Conservation (phyloP, 148 eudicot genomes). For the Fagopyrum tataricum region DNA sequence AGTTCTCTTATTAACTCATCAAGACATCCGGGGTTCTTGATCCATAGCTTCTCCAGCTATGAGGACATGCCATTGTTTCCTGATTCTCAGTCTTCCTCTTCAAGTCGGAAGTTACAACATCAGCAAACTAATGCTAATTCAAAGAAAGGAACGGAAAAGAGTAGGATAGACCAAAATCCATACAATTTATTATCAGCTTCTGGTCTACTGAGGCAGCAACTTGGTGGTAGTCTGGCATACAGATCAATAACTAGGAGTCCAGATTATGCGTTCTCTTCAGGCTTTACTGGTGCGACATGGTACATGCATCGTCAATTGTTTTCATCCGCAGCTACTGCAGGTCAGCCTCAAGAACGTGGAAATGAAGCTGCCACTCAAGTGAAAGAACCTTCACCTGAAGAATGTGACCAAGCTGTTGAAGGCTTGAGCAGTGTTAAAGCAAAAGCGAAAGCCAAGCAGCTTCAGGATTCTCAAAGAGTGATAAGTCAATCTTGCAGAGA, state of each 20-base stretch:
- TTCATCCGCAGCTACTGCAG: slow-evolving; percentile 43
- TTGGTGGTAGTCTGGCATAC: slow-evolving; percentile 23
- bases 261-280: slow-evolving; percentile 26
- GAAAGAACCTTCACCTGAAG: slow-evolving; percentile 81
- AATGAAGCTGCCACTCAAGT: slow-evolving; percentile 35
- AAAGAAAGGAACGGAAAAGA: slow-evolving; percentile 28
- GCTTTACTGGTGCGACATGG: slow-evolving; percentile 20
- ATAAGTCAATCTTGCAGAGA: slow-evolving; percentile 34
- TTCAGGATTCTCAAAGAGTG: slow-evolving; percentile 41
- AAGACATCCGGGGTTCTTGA: slow-evolving; percentile 24
- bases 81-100: slow-evolving; percentile 23
- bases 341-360: slow-evolving; percentile 36
- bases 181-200: slow-evolving; percentile 17
- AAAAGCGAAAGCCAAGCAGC: slow-evolving; percentile 58
- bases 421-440: slow-evolving; percentile 65
- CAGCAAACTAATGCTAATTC: slow-evolving; percentile 21
- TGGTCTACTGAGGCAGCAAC: slow-evolving; percentile 27
- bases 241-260: slow-evolving; percentile 20
- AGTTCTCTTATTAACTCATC: slow-evolving; percentile 31
- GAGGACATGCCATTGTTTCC: slow-evolving; percentile 26
- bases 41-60: slow-evolving; percentile 29
- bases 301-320: slow-evolving; percentile 26
- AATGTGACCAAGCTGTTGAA: slow-evolving; percentile 84
- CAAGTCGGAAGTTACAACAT: slow-evolving; percentile 21
- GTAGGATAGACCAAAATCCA: slow-evolving; percentile 23